Conservation (phyloP, 2,329 filamentous ascomycete genomes). For the Curvularia hawaiiensis region DNA sequence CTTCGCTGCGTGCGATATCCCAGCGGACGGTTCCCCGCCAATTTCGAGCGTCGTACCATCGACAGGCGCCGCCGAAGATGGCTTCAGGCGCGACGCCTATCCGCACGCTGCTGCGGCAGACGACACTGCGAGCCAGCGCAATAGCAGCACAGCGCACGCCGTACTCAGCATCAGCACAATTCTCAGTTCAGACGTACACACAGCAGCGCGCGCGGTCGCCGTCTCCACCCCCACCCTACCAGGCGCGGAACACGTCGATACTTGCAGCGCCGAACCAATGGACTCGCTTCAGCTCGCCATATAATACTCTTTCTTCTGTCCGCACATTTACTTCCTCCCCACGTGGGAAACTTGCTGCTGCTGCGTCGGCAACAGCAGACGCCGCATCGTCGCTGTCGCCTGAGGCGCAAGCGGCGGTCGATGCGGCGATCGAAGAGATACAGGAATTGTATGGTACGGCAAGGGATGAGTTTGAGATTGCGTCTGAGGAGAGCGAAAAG, state of each 20-base stretch:
- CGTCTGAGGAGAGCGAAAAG: conserved; percentile 58
- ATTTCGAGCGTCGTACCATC: conserved; percentile 19
- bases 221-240: conserved; percentile 33
- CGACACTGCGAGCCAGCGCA: conserved; percentile 32
- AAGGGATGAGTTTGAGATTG: conserved; percentile 56
- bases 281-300: conserved; percentile 41
- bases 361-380: conserved; percentile 3
- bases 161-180: conserved; percentile 28
- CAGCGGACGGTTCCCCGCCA: conserved; percentile 17
- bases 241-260: conserved; percentile 31
- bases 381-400: conserved; percentile 21
- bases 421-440: conserved; percentile 43
- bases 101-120: conserved; percentile 38
- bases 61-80: conserved; percentile 30
- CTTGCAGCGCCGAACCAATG: conserved; percentile 34
- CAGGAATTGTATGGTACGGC: conserved; percentile 47
- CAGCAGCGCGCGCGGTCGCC: conserved; percentile 30
- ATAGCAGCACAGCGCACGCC: conserved; percentile 30
- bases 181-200: conserved; percentile 18
- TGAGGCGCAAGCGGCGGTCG: conserved; percentile 31
- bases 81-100: conserved; percentile 30
- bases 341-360: conserved; percentile 10
- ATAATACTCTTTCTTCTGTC: conserved; percentile 36
- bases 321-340: conserved; percentile 36
- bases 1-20: conserved; percentile 15